Base-by-base conservation (phyloP, 495 filamentous ascomycete species). In the Acidiella bohemica region DNA sequence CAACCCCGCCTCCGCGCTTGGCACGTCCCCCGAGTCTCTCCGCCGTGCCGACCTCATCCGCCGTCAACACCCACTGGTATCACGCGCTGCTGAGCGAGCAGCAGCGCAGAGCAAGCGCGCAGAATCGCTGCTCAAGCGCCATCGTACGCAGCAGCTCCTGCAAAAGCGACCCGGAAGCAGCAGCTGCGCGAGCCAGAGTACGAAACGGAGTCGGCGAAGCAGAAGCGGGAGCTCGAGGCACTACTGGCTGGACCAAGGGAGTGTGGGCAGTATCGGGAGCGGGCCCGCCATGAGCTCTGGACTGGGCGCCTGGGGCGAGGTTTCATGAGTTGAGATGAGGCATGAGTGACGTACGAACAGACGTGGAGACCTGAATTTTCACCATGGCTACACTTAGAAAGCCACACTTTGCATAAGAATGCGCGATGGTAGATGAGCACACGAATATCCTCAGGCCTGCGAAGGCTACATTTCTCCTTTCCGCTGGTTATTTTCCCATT, bases 141-240 rank as follows among this genome's bases (percentile, higher is more conserved):
- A 60, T 56, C 30, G 60, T 42, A 5, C 35, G 33, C 39, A 53
- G 27, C 17, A 38, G 19, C 19, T 47, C 4, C 24, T 36, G 24
- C 29, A 59, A 35, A 72, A 76, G 38, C 70, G 72, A 13, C 66
- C 65, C 33, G 70, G 64, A 53, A 37, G n/a, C 20, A 53, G 49
- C 19, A 84, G 80, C 52, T 88, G 81, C 58, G 84, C 81, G 6
- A 83, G 81, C 43, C 78, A 86, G 56, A 88, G 83, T 59, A 80
- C 74, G 19, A 76, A 71, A 63, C 64, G 67, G 60, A 66, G 75
- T 44, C 58, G 72, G 42, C 59, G 69, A 55, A 57, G 67, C 0
- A 43, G 62, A 32, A 66, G 58, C 62, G 27, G 66, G 23, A 58
- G 59, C 37, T 44, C 46, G 26, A 44, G 61, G 42, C 75, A 81